Evolutionary conservation across 495 filamentous ascomycete genomes (phyloP).

Genomic region (Trichoderma erinaceum): DNA sequence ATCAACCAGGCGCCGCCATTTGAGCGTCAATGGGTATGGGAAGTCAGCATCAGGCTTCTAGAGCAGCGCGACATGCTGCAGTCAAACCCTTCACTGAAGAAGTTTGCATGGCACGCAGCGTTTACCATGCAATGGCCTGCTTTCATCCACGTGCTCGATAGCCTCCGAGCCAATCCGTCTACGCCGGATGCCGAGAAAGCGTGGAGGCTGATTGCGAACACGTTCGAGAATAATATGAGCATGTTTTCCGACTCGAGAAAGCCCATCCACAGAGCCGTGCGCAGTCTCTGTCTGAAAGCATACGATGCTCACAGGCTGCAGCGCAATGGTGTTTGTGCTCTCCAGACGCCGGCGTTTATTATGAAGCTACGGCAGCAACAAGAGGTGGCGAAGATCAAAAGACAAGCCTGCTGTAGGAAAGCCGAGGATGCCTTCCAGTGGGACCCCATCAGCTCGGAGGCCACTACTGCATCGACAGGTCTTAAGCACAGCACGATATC

Average conservation of each 20-base stretch:
- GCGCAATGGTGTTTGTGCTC: constrained; percentile 15
- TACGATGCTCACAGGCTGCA: constrained; percentile 25
- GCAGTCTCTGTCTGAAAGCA: constrained; percentile 31
- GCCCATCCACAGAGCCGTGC: constrained; percentile 27
- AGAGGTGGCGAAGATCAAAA: constrained; percentile 23
- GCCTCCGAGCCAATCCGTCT: constrained; percentile 12
- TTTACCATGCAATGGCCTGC: constrained; percentile 26
- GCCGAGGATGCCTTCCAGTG: background rate
- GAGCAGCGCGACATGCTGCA: constrained; percentile 28
- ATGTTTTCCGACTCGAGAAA: constrained; percentile 27
- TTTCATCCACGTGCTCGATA: constrained; percentile 22
- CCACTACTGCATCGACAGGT: background rate
- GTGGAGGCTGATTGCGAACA: constrained; percentile 22
- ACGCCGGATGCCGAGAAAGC: constrained; percentile 24
- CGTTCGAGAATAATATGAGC: constrained; percentile 21
- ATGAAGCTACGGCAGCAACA: constrained; percentile 23
- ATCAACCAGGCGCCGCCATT: constrained; percentile 21
- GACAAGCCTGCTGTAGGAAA: constrained; percentile 18
- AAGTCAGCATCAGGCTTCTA: constrained; percentile 22
- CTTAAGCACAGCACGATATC: background rate
- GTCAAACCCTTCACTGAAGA: constrained; percentile 24
- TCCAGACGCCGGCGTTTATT: constrained; percentile 22
- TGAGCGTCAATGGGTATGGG: constrained; percentile 25
- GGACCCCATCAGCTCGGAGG: background rate
- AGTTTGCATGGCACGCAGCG: constrained; percentile 25